phyloP scores from a whole-genome alignment of 345 rosid species.

The Salix koriyanagi region DNA sequence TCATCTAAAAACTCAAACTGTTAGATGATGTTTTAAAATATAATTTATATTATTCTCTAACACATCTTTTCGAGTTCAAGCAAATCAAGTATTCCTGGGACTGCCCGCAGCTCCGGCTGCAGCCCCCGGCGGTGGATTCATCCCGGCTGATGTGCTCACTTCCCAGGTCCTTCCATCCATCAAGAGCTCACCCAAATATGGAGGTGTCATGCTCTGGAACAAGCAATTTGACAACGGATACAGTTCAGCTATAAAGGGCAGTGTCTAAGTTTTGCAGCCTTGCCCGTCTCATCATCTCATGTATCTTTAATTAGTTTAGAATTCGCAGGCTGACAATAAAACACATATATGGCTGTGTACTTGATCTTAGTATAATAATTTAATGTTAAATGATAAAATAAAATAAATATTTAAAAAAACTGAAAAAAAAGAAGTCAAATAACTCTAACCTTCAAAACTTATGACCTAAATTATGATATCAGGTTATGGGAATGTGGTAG shows the following conservation, averaged over 20 bases:
- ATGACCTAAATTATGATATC: too few species aligned
- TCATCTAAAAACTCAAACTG: too few species aligned
- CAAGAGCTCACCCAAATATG: conserved; percentile 13
- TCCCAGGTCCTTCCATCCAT: conserved; percentile 19
- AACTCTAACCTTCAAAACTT: too few species aligned
- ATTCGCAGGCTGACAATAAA: not conserved
- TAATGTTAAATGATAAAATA: too few species aligned
- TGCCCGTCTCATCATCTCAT: not conserved
- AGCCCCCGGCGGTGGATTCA: conserved; percentile 8
- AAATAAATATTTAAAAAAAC: too few species aligned
- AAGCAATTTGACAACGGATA: conserved; percentile 20
- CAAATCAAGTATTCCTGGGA: conserved; percentile 11
- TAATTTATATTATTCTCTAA: too few species aligned
- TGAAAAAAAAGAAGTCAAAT: too few species aligned
- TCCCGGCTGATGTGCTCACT: conserved; percentile 11
- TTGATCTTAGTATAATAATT: not conserved
- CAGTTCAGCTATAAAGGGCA: conserved; percentile 9
- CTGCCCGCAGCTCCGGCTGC: conserved; percentile 10
- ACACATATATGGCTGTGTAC: not conserved
- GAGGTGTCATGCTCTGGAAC: conserved; percentile 23
- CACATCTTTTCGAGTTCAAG: too few species aligned
- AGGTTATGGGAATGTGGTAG: too few species aligned
- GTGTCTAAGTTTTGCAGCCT: not conserved
- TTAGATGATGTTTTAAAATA: too few species aligned
- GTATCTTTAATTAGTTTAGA: not conserved